phyloP scores from a whole-genome alignment of 2,329 filamentous ascomycete genomes.

The Penicillium rolfsii region DNA sequence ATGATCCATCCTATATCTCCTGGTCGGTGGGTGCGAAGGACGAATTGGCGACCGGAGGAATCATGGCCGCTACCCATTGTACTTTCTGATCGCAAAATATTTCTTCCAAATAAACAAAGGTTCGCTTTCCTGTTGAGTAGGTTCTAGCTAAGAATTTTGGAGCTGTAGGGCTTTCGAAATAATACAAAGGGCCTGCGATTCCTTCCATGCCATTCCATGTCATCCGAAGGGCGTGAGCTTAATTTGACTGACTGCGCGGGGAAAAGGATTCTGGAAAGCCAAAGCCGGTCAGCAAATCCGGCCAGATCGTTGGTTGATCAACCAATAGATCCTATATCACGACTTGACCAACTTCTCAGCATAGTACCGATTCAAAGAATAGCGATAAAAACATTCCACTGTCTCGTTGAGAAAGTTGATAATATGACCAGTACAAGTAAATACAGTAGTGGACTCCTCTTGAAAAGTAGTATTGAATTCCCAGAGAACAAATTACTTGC shows the following conservation, averaged over 20 bases:
- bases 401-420: no score
- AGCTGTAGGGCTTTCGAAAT: not conserved
- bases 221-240: conserved; percentile 9
- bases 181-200: not conserved
- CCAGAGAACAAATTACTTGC: no score
- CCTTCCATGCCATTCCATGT: conserved; percentile 5
- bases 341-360: not conserved
- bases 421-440: no score
- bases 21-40: conserved; percentile 26
- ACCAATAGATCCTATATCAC: no score
- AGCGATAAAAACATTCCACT: no score
- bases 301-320: no score
- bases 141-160: not conserved
- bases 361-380: no score
- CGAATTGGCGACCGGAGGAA: conserved; percentile 3
- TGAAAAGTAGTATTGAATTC: no score
- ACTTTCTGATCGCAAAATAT: not conserved
- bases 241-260: not conserved
- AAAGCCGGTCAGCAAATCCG: not conserved
- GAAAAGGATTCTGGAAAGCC: not conserved
- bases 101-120: not conserved
- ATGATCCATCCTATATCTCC: conserved; percentile 32
- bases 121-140: not conserved
- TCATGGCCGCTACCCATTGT: conserved; percentile 6
- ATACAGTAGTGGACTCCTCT: no score